phyloP scores from a whole-genome alignment of 2,329 filamentous ascomycete genomes.

The Ilyonectria robusta region DNA sequence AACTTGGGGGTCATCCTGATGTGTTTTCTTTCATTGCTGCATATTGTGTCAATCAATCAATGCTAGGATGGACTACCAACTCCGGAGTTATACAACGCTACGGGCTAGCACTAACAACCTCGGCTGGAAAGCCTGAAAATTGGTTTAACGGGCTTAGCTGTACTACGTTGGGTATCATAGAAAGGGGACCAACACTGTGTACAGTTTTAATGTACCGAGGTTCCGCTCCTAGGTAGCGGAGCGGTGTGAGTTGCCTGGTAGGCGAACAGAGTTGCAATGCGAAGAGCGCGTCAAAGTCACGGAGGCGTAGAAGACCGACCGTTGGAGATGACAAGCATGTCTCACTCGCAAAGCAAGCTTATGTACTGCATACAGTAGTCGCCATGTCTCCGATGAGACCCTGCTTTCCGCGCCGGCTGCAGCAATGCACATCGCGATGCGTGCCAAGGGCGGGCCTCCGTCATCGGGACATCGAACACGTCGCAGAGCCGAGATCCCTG shows the following conservation, averaged over 20 bases:
- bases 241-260: slow-evolving; percentile 17
- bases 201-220: not conserved
- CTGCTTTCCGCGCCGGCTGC: not conserved
- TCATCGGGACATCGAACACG: slow-evolving; percentile 35
- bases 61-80: not conserved
- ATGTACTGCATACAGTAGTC: slow-evolving; percentile 5
- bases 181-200: not conserved
- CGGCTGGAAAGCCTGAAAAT: not conserved
- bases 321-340: slow-evolving; percentile 15
- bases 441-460: slow-evolving; percentile 24
- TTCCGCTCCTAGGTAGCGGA: not conserved
- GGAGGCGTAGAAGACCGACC: slow-evolving; percentile 3
- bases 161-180: no score
- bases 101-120: not conserved
- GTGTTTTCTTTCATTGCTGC: not conserved
- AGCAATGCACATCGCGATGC: slow-evolving; percentile 6
- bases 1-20: not conserved
- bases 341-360: not conserved
- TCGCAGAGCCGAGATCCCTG: slow-evolving; percentile 23
- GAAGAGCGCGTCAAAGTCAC: not conserved
- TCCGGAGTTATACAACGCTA: not conserved
- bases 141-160: slow-evolving; percentile 1
- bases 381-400: not conserved
- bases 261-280: slow-evolving; percentile 15
- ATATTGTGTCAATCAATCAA: not conserved